A percentile compares a stretch with the other conserved stretches of the same genome.
phyloP scores from a whole-genome alignment of 2,329 filamentous ascomycete genomes.

The Alternaria rosae region DNA sequence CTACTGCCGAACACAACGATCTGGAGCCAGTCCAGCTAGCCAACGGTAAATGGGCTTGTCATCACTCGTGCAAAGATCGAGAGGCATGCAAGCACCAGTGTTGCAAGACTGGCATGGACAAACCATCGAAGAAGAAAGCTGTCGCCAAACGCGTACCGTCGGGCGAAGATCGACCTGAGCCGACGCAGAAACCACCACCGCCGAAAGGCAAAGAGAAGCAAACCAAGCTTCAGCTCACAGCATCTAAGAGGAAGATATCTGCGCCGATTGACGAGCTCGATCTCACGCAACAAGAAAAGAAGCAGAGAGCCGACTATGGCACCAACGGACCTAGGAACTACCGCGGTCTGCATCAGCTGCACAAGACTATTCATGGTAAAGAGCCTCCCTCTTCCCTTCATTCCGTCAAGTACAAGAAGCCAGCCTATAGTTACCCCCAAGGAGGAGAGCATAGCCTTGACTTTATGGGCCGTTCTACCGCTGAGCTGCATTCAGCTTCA shows the following conservation, averaged over 20 bases:
- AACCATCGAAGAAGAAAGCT: slow-evolving; percentile 60
- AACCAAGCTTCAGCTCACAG: slow-evolving; percentile 37
- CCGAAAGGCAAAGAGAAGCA: slow-evolving; percentile 30
- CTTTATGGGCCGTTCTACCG: slow-evolving; percentile 20
- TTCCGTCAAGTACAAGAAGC: slow-evolving; percentile 38
- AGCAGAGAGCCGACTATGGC: slow-evolving; percentile 25
- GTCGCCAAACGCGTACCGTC: slow-evolving; percentile 32
- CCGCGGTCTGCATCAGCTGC: slow-evolving; percentile 34
- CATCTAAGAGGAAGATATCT: slow-evolving; percentile 36
- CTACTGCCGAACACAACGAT: slow-evolving; percentile 14
- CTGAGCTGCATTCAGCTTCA: slow-evolving; percentile 9
- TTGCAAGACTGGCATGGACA: slow-evolving; percentile 74
- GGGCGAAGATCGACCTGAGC: slow-evolving; percentile 11
- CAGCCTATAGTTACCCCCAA: slow-evolving; percentile 34
- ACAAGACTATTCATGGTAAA: slow-evolving; percentile 33
- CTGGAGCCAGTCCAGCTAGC: slow-evolving; percentile 61
- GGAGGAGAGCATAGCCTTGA: slow-evolving; percentile 32
- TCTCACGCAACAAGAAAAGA: slow-evolving; percentile 43
- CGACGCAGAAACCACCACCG: not conserved
- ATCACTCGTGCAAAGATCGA: slow-evolving; percentile 72
- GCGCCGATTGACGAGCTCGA: slow-evolving; percentile 40
- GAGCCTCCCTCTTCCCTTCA: slow-evolving; percentile 28
- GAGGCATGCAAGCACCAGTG: slow-evolving; percentile 73
- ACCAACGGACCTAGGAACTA: slow-evolving; percentile 27
- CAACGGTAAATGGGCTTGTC: slow-evolving; percentile 78